Base-by-base conservation (phyloP, 106 monocot genomes). In the Iris macrosiphon region DNA sequence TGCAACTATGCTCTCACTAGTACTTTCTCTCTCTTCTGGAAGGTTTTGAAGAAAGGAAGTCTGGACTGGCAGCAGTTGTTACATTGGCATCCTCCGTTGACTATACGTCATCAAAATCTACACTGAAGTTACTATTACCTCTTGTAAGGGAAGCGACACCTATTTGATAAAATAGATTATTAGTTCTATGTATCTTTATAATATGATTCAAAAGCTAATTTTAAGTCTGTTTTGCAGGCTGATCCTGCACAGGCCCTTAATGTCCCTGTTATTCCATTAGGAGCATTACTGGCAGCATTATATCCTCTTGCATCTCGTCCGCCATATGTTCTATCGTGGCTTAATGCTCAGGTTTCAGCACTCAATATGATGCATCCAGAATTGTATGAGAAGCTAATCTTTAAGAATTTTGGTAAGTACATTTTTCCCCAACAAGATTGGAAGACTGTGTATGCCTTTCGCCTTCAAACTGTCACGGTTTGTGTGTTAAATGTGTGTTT, bases 331-430 rank as follows among this genome's bases (percentile, higher is more conserved):
- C 53, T 90, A 52, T 90, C 96, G 45, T 87, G 86, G 83, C 69
- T 98, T 18, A 90, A 73, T 67, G 28, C 67, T 57, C 90, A 83
- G 59, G 72, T 98, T 61, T 87, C 96, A 49, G 79, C 90, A 49
- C 75, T 78, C 49, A 80, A 83, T 16, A 98, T 98, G 96, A 98
- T 98, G 96, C 83, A 87, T 52, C 90, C 90, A 55, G 96, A 98
- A 52, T 64, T 90, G 42, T 79, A 80, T 39, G 79, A 87, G 57
- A 98, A 87, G 62, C 96, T 98, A 41, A 72, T 98, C 31, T 68
- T 98, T 19, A 98, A 86, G 26, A 90, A 86, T 49, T 96, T 96
- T 56, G 79, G 96, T 90, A 67, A 89, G 95, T 79, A 23, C 2
- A 20, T 23, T 8, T 16, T 66, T 27, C 6, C 16, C 10, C 16